Evolutionary conservation across 805 yeast genomes (phyloP).

Genomic region (Kregervanrija delftensis): DNA sequence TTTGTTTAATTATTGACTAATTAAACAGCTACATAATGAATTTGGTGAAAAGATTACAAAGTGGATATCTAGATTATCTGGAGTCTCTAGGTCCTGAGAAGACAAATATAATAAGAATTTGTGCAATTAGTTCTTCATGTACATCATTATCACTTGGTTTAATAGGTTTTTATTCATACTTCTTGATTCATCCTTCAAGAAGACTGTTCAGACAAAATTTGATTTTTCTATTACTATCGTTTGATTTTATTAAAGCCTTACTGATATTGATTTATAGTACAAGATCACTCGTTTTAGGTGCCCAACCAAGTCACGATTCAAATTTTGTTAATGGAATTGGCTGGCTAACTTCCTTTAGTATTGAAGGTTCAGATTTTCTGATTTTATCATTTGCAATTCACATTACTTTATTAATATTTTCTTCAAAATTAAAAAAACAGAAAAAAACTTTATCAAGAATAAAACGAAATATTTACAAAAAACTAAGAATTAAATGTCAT

Average conservation of each 20-base stretch:
- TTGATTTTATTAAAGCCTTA: conserved; percentile 70
- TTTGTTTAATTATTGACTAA: too few relatives aligned
- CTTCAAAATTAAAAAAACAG: conserved; percentile 38
- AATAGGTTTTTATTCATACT: conserved; percentile 50
- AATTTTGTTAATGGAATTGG: conserved; percentile 63
- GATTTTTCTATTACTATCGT: conserved; percentile 58
- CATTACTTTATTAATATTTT: conserved; percentile 66
- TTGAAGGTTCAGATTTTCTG: conserved; percentile 83
- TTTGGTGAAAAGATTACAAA: too few relatives aligned
- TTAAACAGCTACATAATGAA: too few relatives aligned
- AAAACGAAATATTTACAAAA: not conserved
- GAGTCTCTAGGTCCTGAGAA: too few relatives aligned
- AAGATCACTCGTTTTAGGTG: not conserved
- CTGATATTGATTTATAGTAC: conserved; percentile 61
- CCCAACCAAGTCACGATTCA: conserved; percentile 4
- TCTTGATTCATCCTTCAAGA: conserved; percentile 57
- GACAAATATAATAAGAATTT: conserved; percentile 18
- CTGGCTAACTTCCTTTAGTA: conserved; percentile 71
- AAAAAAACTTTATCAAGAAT: not conserved
- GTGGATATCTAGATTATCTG: too few relatives aligned
- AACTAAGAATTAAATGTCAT: not conserved
- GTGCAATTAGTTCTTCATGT: conserved; percentile 44
- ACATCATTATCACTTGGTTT: conserved; percentile 49
- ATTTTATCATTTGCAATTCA: conserved; percentile 79
- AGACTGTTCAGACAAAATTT: conserved; percentile 64